Evolutionary conservation across 2,329 filamentous ascomycete genomes (phyloP).

Genomic region (Gnomoniopsis sp.): DNA sequence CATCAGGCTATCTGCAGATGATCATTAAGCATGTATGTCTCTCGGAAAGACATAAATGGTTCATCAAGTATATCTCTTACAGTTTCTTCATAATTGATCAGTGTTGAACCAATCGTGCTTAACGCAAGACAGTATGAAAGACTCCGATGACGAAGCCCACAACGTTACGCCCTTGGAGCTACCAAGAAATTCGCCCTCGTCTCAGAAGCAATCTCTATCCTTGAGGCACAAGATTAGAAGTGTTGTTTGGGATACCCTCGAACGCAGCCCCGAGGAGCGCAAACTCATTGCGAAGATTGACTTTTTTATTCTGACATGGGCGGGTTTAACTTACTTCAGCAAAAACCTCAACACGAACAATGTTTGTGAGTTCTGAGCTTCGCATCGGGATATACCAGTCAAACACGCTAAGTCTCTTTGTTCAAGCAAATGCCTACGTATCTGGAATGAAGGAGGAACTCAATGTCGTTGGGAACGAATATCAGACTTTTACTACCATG

Average conservation of each 20-base stretch:
- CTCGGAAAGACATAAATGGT: too few species aligned
- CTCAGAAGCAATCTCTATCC: conserved; percentile 15
- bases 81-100: neutral
- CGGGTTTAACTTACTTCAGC: conserved; percentile 25
- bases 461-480: conserved; percentile 20
- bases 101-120: neutral
- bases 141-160: neutral
- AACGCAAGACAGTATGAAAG: neutral
- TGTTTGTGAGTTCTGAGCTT: conserved; percentile 8
- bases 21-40: too few species aligned
- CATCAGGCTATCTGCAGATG: neutral
- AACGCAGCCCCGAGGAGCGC: conserved; percentile 13
- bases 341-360: conserved; percentile 23
- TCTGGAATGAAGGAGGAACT: conserved; percentile 21
- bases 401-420: neutral
- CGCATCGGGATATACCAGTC: neutral
- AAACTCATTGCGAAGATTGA: conserved; percentile 20
- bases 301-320: conserved; percentile 22
- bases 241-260: conserved; percentile 20
- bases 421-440: conserved; percentile 18
- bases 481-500: conserved; percentile 19
- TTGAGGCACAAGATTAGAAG: conserved; percentile 20
- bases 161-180: neutral
- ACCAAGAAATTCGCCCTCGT: neutral
- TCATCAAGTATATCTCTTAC: neutral